Base-by-base conservation (phyloP, 2,329 filamentous ascomycete species). In the Talaromyces marneffei region DNA sequence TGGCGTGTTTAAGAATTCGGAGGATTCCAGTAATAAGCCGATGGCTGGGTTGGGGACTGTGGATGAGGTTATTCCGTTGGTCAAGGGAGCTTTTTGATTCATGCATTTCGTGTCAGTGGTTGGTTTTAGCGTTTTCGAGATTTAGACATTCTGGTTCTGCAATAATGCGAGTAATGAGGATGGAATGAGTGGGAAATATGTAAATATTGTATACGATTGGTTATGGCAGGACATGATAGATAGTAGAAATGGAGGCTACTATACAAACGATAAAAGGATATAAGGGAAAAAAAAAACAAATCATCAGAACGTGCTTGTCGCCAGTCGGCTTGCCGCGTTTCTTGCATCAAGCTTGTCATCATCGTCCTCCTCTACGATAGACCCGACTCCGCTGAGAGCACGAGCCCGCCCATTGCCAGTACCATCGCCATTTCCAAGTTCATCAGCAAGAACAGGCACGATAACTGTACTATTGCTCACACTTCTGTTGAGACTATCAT, bases 331-430 rank as follows among this genome's bases (percentile, higher is more conserved):
- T 37, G 94, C 94, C 58, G 94, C 94, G 78, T 97, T 99, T 75
- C 90, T 86, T 44, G 94, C 94, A 82, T 99, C 94, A 63, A 99
- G 87, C 59, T 92, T 85, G 75, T 99, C 94, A 70, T 96, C 92
- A 69, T 97, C 90, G 66, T 92, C 79, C 64, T 75, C 75, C 46
- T 62, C 60, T 10, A 68, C 66, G 42, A 75, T 71, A 14, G 77
- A 75, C 74, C 82, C 72, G 56, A 77, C 74, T 20, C 76, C 77
- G 62, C 78, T 79, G 25, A 74, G 75, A 68, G 69, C 77, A 76
- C 68, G 83, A 77, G 62, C 74, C 74, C 68, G 84, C 73, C 70
- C 79, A 39, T 69, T 74, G 29, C 67, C 72, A 31, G 71, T 68
- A 16, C 69, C 77, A 20, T 76, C 75, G n/a, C 77, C 79, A 40